phyloP scores from a whole-genome alignment of 768 basidiomycete species.

The Boletus rubroflammeus region DNA sequence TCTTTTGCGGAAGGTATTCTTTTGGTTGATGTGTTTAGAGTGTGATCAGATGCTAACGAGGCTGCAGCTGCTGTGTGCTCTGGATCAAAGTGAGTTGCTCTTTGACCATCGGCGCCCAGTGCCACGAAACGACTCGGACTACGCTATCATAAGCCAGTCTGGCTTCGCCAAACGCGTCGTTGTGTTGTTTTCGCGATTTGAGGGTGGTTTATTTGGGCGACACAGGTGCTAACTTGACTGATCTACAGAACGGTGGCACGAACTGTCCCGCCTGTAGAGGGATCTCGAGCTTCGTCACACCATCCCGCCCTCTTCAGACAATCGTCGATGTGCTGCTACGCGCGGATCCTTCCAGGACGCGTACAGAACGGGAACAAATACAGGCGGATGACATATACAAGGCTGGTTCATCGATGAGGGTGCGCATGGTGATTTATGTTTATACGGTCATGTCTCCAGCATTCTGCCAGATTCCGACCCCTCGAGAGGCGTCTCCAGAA shows the following conservation, averaged over 20 bases:
- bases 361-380: conserved; percentile 64
- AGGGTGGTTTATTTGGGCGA: not conserved
- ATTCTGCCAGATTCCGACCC: conserved; percentile 60
- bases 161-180: not conserved
- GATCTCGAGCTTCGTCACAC: conserved; percentile 60
- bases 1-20: conserved; percentile 82
- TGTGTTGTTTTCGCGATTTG: not conserved
- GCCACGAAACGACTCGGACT: not conserved
- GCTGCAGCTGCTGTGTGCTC: conserved; percentile 66
- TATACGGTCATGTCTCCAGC: not conserved
- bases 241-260: conserved; percentile 71
- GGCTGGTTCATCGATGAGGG: conserved; percentile 57
- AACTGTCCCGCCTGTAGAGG: conserved; percentile 82
- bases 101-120: not conserved
- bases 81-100: conserved; percentile 74
- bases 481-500: conserved; percentile 73
- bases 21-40: not conserved
- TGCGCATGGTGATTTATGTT: conserved; percentile 32
- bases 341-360: conserved; percentile 62
- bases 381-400: conserved; percentile 84
- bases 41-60: conserved; percentile 41
- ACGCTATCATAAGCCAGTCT: not conserved
- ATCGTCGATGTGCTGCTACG: conserved; percentile 71
- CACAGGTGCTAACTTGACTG: conserved; percentile 10
- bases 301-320: conserved; percentile 69